Percentiles rank a stretch among this genome's conserved stretches.
phyloP scores from a whole-genome alignment of 371 early-diverging fungal genomes.

The Actinomucor elegans region DNA sequence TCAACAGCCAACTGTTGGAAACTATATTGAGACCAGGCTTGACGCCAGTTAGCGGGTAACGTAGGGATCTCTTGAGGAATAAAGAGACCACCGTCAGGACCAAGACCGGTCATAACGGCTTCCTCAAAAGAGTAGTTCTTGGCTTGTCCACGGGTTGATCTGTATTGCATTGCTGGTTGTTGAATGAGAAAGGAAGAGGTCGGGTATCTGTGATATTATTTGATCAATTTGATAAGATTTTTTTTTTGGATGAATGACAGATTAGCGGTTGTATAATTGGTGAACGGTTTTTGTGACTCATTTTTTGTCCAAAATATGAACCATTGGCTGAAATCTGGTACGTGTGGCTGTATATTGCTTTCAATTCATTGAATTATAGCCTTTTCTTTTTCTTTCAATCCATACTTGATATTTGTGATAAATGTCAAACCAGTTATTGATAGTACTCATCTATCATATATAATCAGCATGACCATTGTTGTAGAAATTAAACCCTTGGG shows the following conservation, averaged over 20 bases:
- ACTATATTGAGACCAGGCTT: conserved; percentile 69
- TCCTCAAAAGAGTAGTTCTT: conserved; percentile 82
- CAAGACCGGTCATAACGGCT: conserved; percentile 90
- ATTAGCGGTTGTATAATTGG: conserved; percentile 7
- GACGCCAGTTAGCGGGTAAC: conserved; percentile 63
- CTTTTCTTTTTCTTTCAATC: too few species aligned
- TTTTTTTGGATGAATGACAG: background rate
- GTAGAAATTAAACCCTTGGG: too few species aligned
- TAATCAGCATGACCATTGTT: too few species aligned
- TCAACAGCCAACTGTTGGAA: conserved; percentile 83
- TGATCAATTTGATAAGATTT: background rate
- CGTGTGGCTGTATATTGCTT: too few species aligned
- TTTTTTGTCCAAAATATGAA: background rate
- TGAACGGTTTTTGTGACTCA: conserved; percentile 14
- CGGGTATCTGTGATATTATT: background rate
- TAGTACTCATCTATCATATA: too few species aligned
- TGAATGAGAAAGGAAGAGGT: conserved; percentile 9
- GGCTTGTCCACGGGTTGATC: conserved; percentile 85
- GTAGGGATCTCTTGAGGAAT: conserved; percentile 85
- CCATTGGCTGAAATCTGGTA: conserved; percentile 3
- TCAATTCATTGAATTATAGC: too few species aligned
- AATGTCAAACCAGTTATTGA: too few species aligned
- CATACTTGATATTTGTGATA: too few species aligned
- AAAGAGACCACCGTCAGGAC: conserved; percentile 95
- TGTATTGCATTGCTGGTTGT: conserved; percentile 67